Evolutionary conservation across 768 basidiomycete genomes (phyloP).

Genomic region (Naganishia vaughanmartiniae): DNA sequence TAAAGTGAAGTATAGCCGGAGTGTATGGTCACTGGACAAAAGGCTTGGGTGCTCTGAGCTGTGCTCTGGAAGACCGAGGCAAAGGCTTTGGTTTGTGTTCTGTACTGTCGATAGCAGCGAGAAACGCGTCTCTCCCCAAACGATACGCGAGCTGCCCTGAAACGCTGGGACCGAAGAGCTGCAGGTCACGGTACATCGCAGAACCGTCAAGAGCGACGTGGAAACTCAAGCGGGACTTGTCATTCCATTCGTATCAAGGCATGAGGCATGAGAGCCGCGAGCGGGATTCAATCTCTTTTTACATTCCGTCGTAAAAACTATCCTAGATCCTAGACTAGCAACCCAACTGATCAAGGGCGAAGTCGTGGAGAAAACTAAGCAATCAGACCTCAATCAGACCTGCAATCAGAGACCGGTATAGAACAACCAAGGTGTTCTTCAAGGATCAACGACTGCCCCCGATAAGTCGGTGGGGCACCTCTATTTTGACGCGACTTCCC

Average conservation of each 20-base stretch:
- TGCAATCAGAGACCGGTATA: slow-evolving; percentile 1
- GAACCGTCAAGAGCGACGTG: too few species aligned
- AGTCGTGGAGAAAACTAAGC: too few species aligned
- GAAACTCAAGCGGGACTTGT: not conserved
- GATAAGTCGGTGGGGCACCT: not conserved
- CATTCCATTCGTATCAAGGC: not conserved
- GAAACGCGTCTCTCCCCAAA: not conserved
- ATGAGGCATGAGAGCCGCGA: too few species aligned
- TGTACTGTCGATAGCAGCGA: not conserved
- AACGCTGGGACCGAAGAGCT: not conserved
- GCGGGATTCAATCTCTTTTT: too few species aligned
- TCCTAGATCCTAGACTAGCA: too few species aligned
- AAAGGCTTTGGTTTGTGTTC: not conserved
- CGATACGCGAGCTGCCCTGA: not conserved
- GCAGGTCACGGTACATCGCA: not conserved
- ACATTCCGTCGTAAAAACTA: too few species aligned
- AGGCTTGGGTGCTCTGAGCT: not conserved
- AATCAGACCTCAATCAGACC: too few species aligned
- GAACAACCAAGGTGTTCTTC: not conserved
- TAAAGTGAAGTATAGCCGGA: not conserved
- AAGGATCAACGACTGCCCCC: not conserved
- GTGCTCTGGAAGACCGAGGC: too few species aligned
- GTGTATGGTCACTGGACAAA: not conserved
- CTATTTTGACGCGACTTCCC: not conserved
- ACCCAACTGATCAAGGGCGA: too few species aligned